Evolutionary conservation across 441 rosid species (phyloP), one percentile per base, ranked within the genome.

Genomic region (Gossypium laxum): DNA sequence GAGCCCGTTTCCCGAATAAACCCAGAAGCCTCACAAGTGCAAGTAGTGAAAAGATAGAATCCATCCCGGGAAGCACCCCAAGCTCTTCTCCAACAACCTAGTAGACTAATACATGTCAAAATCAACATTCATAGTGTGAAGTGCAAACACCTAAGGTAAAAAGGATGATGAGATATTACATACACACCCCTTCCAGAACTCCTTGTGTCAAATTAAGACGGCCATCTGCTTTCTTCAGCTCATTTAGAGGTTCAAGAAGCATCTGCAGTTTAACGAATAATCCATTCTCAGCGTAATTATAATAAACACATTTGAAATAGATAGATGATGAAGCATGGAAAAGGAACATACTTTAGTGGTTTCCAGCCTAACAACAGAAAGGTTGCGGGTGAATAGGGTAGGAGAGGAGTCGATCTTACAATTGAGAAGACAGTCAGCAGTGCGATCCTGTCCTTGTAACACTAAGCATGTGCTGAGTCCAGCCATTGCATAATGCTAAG

Each of bases 11-110:
- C 72, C 83, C 80, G 38, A 85, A 72, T 74, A 88, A 85, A 61
- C 89, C 83, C 45, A 82, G 82, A 74, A 82, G 85, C 84, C 88
- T 79, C 77, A 78, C 87, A 12, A 86, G 83, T 48, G 78, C 85
- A 41, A 87, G 78, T 73, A 79, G 83, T 34, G 94, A 84, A 67
- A 87, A 85, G 59, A 89, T 78, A 1, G 96, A 86, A 73, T 91
- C 98, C 94, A 93, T 91, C 75, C 97, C 97, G 67, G 93, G 98
- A 79, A 93, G 97, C 78, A 91, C 90, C 41, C 96, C 94, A 32
- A 93, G 91, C 86, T 93, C 98, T 86, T 91, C 93, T 76, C 94
- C 98, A 58, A 91, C 98, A 63, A 93, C 87, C 98, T 93, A 82
- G 76, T 64, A 78, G 56, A 72, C 98, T 93, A 82, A 76, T 64